A percentile compares a stretch with the other conserved stretches of the same genome.
Conservation (phyloP, 805 yeast species). For the Teunomyces pallodes region DNA sequence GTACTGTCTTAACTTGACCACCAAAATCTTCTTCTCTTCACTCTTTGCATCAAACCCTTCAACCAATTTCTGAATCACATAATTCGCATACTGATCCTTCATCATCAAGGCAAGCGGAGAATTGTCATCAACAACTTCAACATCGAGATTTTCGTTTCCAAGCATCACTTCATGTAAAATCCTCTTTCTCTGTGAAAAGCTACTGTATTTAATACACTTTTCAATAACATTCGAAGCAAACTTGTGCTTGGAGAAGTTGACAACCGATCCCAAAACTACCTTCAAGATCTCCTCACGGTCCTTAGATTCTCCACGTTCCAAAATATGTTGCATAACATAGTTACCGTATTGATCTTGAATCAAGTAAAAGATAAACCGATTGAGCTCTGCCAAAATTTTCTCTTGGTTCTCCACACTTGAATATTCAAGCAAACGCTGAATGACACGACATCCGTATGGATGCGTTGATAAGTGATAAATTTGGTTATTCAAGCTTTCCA, state of each 20-base stretch:
- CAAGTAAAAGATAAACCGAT: slow-evolving; percentile 66
- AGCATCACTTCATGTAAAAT: slow-evolving; percentile 67
- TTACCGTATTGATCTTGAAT: slow-evolving; percentile 97
- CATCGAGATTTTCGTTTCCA: slow-evolving; percentile 45
- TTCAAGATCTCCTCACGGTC: slow-evolving; percentile 63
- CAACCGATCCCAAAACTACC: slow-evolving; percentile 68
- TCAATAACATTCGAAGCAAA: slow-evolving; percentile 98
- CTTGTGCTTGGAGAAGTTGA: slow-evolving; percentile 89
- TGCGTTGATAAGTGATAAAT: slow-evolving; percentile 88
- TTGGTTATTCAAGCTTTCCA: slow-evolving; percentile 64
- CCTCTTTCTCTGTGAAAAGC: slow-evolving; percentile 54
- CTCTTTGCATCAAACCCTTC: slow-evolving; percentile 66
- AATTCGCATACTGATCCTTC: slow-evolving; percentile 97
- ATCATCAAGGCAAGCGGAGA: slow-evolving; percentile 85
- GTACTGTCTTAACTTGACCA: slow-evolving; percentile 74
- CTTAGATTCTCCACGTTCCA: slow-evolving; percentile 70
- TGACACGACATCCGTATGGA: slow-evolving; percentile 96
- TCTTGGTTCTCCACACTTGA: slow-evolving; percentile 65
- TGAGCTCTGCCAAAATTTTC: slow-evolving; percentile 67
- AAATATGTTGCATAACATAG: slow-evolving; percentile 93
- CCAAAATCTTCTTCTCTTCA: slow-evolving; percentile 64
- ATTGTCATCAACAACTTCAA: slow-evolving; percentile 53
- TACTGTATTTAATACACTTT: slow-evolving; percentile 79
- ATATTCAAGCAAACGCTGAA: slow-evolving; percentile 86
- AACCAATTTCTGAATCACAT: slow-evolving; percentile 92